Base-by-base conservation (phyloP, 2,329 filamentous ascomycete genomes). In the Cryoendolithus antarcticus region DNA sequence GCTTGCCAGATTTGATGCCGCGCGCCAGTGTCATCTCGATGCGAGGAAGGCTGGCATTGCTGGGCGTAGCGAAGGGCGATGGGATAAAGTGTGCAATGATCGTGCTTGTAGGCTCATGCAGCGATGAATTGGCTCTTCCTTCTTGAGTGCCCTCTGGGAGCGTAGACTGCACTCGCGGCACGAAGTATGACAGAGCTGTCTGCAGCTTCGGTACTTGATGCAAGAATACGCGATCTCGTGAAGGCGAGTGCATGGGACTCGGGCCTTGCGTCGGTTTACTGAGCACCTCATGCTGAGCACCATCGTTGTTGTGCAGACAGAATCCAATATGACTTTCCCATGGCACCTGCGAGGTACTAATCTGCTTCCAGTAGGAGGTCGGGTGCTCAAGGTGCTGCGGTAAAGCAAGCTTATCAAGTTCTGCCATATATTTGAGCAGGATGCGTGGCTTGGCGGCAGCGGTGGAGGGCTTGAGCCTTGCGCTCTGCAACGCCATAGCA, bases 141-240 rank as follows among this genome's bases (percentile, higher is more conserved):
- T 19, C 19, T 7, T 12, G 5, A 10, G 19, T 10, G 9, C 10
- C 29, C 4, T 24, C 4, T 2, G 4, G 13, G 6, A 12, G 8
- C 2, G n/a, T 8, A 3, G 9, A 11, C n/a, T 13, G 35, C 19
- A 9, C 9, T 12, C 13, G 9, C 2, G 45, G 41, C 28, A 31
- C n/a, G 34, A 50, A 48, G 37, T 47, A 43, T 9, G 46, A 47
- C n/a, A 50, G 41, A 29, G 48, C 33, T 10, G 40, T 30, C 15
- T 41, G 31, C 9, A 43, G 38, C 4, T 34, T 38, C 2, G 44
- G 41, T 4, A 37, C 19, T 19, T 45, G 44, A 6, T 30, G 33
- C 9, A 34, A 13, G 9, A 40, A 34, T 2, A 42, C 31, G 6
- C 24, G 24, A 27, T 27, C 7, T 7, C 6, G 24, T 27, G 24